Conservation (phyloP, 1,284 basidiomycete genomes). For the Psilocybe mexicana region DNA sequence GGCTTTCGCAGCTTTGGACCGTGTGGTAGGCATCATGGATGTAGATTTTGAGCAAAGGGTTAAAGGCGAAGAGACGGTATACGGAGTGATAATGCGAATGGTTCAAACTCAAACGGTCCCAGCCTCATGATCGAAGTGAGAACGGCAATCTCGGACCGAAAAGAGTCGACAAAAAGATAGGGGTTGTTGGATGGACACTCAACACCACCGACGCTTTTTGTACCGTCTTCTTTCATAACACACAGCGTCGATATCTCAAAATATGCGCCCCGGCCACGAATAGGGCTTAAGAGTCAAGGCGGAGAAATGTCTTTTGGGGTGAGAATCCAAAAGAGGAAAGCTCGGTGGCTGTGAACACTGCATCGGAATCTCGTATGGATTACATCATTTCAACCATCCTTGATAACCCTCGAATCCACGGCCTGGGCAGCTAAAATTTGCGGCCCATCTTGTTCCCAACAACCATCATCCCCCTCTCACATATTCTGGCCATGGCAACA, state of each 20-base stretch:
- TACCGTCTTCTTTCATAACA: no score
- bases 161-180: no score
- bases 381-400: conserved; percentile 12
- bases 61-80: neutral
- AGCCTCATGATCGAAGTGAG: no score
- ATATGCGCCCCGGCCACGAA: no score
- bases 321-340: neutral
- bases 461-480: conserved; percentile 15
- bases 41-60: neutral
- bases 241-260: no score
- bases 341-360: conserved; percentile 9
- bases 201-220: no score
- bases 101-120: no score
- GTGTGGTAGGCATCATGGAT: neutral
- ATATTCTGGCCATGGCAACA: conserved; percentile 36
- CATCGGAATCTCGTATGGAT: conserved; percentile 6
- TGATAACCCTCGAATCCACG: conserved; percentile 2
- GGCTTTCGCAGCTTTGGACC: neutral
- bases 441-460: conserved; percentile 18
- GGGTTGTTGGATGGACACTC: no score
- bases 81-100: no score
- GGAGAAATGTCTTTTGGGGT: neutral
- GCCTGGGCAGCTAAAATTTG: neutral
- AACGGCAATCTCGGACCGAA: no score
- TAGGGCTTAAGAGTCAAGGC: neutral